Evolutionary conservation across 176 grass and related monocot species (phyloP), one percentile per base, ranked within the genome.

Genomic region (Oryza coarctata): DNA sequence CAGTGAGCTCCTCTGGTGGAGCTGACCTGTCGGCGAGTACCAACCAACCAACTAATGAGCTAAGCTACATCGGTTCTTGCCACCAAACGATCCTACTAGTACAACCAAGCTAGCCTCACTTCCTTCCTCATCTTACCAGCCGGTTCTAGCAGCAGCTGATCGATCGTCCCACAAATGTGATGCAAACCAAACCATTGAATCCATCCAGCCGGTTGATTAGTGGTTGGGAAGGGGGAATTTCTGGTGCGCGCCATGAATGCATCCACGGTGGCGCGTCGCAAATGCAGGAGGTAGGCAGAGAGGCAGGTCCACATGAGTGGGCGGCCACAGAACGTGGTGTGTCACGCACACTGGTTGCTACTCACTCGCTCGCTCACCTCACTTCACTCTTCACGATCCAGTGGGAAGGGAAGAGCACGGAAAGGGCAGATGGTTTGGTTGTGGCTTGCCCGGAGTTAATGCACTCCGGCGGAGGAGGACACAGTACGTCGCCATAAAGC

Each of bases 201-300:
- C 35, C 35, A 36, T 36, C 44, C 44, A 5, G 4, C 14, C 11
- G 40, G 29, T 32, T 2, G 38, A 20, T 74, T 88, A 61, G 20
- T 23, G 82, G 82, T 77, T 57, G 49, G 49, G 76, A 30, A 6
- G 45, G 17, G 9, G 10, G n/a, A 30, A 34, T 3, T 78, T 64
- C 75, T 61, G 75, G 75, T 84, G 69, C 60, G 77, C 60, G 29
- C 44, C 65, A 89, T 89, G 15, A 89, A 89, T 89, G 88, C 78
- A 30, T 63, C 41, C 71, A 29, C 65, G 81, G 71, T 65, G 57
- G 80, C 28, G 31, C 68, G 61, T 65, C 41, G 41, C 77, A 55
- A 70, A 31, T 50, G 66, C 66, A 50, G 66, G 40, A 58, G 31
- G 43, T 55, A n/a, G 11, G 52, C 28, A 44, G 22, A 10, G 30